Evolutionary conservation across 805 yeast genomes (phyloP), one percentile per base, ranked within the genome.

Genomic region (Ogataea neopini): DNA sequence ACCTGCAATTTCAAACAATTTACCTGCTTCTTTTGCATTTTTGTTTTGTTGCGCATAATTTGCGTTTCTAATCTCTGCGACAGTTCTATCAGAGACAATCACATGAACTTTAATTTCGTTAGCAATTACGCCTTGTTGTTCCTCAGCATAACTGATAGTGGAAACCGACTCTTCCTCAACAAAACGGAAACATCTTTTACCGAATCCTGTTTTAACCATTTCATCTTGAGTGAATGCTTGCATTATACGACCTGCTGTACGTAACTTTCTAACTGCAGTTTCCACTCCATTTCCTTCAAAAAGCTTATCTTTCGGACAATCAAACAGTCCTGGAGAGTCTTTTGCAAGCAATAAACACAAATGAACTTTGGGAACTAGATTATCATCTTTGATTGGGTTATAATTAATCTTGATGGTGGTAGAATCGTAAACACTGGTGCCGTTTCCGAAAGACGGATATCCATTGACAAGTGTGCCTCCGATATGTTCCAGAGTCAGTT

Each of bases 191-290:
- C 85, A 74, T 46, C 97, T 71, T 50, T 83, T 79, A 17, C 96
- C 94, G 61, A 88, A 79, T 0, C 94, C 90, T 36, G 79, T 76
- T 34, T 83, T 69, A 48, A 81, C 67, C 95, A 91, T 88, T 59
- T 89, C 96, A 56, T 91, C 97, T 59, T 83, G 86, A 0, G 97
- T 90, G 65, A 78, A 90, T 0, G 96, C 95, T 58, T 88, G 91
- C 95, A 88, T 87, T 67, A 91, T 68, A 55, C 96, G 74, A 3
- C 86, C 96, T 2, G 87, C 96, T 51, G 87, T 79, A 55, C 92
- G 79, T 52, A 91, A 64, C 62, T 88, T 88, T 53, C 71, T 73
- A 14, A 86, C 69, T 1, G 96, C 96, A 5, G 81, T 61, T 11
- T 83, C 83, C 22, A 90, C 57, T 13, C 73, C 78, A 49, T 87